phyloP scores from a whole-genome alignment of 1,139 yeast genomes.

The Taphrina sp. region DNA sequence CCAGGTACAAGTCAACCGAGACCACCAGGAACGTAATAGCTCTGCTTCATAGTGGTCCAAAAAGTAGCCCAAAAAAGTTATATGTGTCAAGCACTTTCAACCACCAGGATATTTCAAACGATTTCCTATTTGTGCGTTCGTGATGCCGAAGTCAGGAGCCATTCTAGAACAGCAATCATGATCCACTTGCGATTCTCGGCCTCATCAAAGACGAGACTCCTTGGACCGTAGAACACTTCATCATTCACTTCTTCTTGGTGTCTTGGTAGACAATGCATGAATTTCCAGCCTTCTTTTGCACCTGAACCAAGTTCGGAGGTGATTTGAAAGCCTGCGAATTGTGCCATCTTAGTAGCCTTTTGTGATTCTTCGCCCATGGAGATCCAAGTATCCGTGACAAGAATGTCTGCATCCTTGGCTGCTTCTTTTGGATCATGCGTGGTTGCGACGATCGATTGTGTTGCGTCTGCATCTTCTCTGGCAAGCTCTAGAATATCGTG shows the following conservation, averaged over 20 bases:
- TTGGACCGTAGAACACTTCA: conserved; percentile 80
- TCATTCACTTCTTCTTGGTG: conserved; percentile 91
- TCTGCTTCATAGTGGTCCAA: too few relatives aligned
- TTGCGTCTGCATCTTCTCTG: conserved; percentile 52
- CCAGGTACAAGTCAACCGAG: neutral
- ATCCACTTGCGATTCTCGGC: conserved; percentile 96
- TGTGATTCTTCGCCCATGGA: conserved; percentile 97
- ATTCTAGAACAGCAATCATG: conserved; percentile 86
- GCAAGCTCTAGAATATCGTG: conserved; percentile 59
- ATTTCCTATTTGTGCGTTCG: too few relatives aligned
- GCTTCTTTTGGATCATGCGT: conserved; percentile 74
- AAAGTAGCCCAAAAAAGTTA: too few relatives aligned
- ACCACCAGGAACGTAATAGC: conserved; percentile 13
- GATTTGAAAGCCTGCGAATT: conserved; percentile 84
- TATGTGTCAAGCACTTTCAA: too few relatives aligned
- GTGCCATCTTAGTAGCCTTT: conserved; percentile 65
- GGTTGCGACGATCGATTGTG: conserved; percentile 57
- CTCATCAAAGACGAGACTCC: conserved; percentile 85
- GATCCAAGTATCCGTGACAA: conserved; percentile 97
- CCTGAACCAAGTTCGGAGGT: conserved; percentile 61
- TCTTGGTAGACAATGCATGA: conserved; percentile 97
- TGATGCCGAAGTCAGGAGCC: neutral
- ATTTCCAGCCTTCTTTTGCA: conserved; percentile 71
- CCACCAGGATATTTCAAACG: too few relatives aligned
- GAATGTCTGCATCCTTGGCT: conserved; percentile 66